phyloP scores from a whole-genome alignment of 1,139 yeast genomes.

The Lodderomyces pseudojiufengensis region DNA sequence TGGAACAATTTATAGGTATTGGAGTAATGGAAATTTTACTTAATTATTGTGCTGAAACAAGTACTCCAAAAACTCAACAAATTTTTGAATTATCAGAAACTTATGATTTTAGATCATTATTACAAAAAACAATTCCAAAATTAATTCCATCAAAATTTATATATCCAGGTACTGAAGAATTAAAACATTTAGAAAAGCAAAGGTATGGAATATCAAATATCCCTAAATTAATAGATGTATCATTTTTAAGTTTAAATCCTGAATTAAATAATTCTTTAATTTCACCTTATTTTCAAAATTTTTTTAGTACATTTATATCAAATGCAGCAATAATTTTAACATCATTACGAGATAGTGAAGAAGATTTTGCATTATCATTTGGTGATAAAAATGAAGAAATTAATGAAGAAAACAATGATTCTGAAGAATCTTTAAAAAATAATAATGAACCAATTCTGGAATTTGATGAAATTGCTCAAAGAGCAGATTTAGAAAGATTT shows the following conservation, averaged over 20 bases:
- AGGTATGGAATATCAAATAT: conserved; percentile 25
- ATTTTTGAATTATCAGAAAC: conserved; percentile 39
- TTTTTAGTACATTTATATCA: conserved; percentile 60
- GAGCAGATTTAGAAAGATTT: conserved; percentile 84
- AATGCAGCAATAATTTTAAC: conserved; percentile 79
- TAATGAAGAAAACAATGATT: conserved; percentile 11
- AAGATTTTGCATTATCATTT: conserved; percentile 64
- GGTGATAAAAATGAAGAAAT: conserved; percentile 25
- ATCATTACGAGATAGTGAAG: conserved; percentile 80
- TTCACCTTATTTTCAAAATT: conserved; percentile 46
- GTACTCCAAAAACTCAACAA: conserved; percentile 31
- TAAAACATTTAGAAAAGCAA: conserved; percentile 18
- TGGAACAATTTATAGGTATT: conserved; percentile 38
- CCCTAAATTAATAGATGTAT: conserved; percentile 20
- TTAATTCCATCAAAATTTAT: conserved; percentile 40
- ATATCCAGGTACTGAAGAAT: conserved; percentile 26
- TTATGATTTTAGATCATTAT: conserved; percentile 64
- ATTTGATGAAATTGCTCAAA: conserved; percentile 57
- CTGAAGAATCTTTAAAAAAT: conserved; percentile 7
- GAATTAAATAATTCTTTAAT: conserved; percentile 29
- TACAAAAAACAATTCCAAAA: conserved; percentile 64
- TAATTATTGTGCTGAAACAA: conserved; percentile 66
- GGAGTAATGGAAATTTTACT: conserved; percentile 84
- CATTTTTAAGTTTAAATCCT: conserved; percentile 19
- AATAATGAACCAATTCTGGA: conserved; percentile 25